Base-by-base conservation (phyloP, 345 rosid genomes). In the Kandelia obovata region DNA sequence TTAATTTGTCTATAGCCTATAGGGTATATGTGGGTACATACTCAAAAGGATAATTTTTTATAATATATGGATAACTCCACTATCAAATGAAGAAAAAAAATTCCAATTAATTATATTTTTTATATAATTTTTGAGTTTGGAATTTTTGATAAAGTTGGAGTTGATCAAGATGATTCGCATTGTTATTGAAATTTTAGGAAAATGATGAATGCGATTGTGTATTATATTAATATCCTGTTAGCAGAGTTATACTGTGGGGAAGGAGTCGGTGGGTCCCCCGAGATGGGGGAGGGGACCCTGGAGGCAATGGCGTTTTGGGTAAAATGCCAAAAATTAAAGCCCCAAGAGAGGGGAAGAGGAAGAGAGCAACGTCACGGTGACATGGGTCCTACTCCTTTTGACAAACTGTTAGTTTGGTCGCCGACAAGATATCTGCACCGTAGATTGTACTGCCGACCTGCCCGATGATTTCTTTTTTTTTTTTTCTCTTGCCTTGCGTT, bases 371-470 rank as follows among this genome's bases (percentile, higher is more conserved):
- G 53, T 5, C 37, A 31, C 26, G 13, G 13, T 8, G 62, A 11
- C 4, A 56, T 61, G 71, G 79, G 76, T 9, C 79, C 76, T 51
- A 25, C 25, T 0, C 11, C 11, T 19, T 68, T 71, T 68, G 82
- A 65, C 73, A 55, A 64, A 34, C 39, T 71, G 79, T 39, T 2
- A 65, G 21, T 60, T 6, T 47, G 23, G 58, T 75, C 79, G 47
- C 79, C 82, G 82, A 79, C 82, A 79, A 1, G 37, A 75, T 74
- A 62, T 53, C 57, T 35, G 47, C 53, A 28, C 19, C 66, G 58
- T 51, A 57, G 75, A 78, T 62, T 66, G 61, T 35, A 7, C 66
- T 58, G 71, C 81, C 35, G 23, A 66, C 69, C 37, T 35, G 69
- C 53, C 61, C 60, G 58, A 19, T 21, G 21, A 0, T 21, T 21